phyloP scores from a whole-genome alignment of 495 filamentous ascomycete species.

The Hypoxylon intermedium region DNA sequence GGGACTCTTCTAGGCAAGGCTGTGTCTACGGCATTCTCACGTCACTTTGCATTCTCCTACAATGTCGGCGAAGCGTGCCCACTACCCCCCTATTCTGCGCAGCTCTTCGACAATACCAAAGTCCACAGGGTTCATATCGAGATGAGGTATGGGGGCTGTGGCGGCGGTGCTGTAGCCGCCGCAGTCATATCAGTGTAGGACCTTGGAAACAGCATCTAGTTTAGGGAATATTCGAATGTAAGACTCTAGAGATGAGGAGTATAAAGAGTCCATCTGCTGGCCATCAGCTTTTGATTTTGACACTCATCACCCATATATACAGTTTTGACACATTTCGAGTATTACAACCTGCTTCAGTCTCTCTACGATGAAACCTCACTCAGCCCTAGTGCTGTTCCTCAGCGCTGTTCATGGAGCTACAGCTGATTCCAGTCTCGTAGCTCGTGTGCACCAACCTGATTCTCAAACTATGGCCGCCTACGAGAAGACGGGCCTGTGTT shows the following conservation, averaged over 20 bases:
- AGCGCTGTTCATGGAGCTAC: not conserved
- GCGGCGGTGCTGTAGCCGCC: not conserved
- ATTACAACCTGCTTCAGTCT: not conserved
- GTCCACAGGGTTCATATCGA: not conserved
- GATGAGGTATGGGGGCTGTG: not conserved
- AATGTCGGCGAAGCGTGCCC: not conserved
- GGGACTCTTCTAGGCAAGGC: not conserved
- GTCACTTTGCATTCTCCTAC: not conserved
- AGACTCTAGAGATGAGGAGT: constrained; percentile 1
- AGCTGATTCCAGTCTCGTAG: not conserved
- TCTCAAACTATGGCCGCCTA: not conserved
- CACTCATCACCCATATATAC: not conserved
- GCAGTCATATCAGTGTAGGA: not conserved
- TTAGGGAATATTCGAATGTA: not conserved
- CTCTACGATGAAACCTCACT: constrained; percentile 1
- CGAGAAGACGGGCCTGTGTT: not conserved
- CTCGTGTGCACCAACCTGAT: not conserved
- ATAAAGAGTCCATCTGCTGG: not conserved
- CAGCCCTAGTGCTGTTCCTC: not conserved
- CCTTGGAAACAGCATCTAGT: not conserved
- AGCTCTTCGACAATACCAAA: not conserved
- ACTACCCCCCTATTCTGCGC: not conserved
- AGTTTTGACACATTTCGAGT: not conserved
- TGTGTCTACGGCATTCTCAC: not conserved
- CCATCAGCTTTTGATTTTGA: not conserved